Evolutionary conservation across 2,329 filamentous ascomycete species (phyloP).

Genomic region (Aspergillus cejpii): DNA sequence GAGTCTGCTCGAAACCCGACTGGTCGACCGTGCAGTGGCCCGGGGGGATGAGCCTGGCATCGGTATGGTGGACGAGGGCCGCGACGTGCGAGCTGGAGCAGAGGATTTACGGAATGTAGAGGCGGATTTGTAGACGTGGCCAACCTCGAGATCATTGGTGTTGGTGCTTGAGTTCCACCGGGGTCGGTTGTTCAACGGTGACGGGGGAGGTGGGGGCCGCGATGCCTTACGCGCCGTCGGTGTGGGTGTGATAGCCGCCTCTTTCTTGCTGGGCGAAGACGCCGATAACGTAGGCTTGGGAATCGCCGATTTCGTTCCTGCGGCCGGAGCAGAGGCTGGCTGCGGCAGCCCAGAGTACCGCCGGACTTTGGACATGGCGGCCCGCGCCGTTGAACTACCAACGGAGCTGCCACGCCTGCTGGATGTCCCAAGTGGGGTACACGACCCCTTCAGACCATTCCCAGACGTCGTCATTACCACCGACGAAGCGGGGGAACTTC

Average conservation of each 20-base stretch:
- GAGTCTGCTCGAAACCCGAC: slow-evolving; percentile 31
- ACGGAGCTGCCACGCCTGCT: slow-evolving; percentile 46
- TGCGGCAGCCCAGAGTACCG: slow-evolving; percentile 47
- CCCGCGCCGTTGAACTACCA: slow-evolving; percentile 35
- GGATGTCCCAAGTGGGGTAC: slow-evolving; percentile 42
- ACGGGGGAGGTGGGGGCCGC: slow-evolving; percentile 42
- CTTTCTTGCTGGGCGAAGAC: slow-evolving; percentile 32
- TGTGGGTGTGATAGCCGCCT: slow-evolving; percentile 49
- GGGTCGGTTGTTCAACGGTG: slow-evolving; percentile 51
- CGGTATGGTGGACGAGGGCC: slow-evolving; percentile 39
- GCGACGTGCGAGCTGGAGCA: slow-evolving; percentile 24
- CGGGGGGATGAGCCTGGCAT: slow-evolving; percentile 39
- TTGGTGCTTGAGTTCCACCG: slow-evolving; percentile 68
- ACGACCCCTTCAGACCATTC: slow-evolving; percentile 44
- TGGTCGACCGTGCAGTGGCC: slow-evolving; percentile 27
- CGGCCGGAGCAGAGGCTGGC: slow-evolving; percentile 20
- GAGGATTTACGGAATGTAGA: slow-evolving; percentile 48
- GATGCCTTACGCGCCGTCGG: slow-evolving; percentile 34
- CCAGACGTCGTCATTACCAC: slow-evolving; percentile 51
- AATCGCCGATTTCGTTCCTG: slow-evolving; percentile 34
- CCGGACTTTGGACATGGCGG: slow-evolving; percentile 36
- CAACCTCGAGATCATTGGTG: slow-evolving; percentile 56
- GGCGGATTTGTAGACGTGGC: slow-evolving; percentile 60
- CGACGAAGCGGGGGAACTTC: slow-evolving; percentile 64
- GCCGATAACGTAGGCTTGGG: slow-evolving; percentile 30